Base-by-base conservation (phyloP, 306 rosid genomes). In the Benincasa hispida region DNA sequence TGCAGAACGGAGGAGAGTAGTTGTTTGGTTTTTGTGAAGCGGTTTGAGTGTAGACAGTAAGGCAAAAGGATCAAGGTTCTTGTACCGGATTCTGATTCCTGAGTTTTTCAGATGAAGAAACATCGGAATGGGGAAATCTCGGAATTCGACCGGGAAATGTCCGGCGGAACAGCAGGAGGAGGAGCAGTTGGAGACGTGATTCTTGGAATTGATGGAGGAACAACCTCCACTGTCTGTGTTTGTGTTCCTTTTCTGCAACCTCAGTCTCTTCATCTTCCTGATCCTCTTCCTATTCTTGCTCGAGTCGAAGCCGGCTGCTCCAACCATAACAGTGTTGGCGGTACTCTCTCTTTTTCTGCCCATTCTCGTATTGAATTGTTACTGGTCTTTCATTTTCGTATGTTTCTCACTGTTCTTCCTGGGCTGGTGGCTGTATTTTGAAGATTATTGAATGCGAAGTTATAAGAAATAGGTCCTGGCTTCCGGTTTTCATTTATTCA, bases 251-350 rank as follows among this genome's bases (percentile, higher is more conserved):
- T 82, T 10, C 82, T 84, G n/a, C 85, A 89, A 41, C 83, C 78
- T 45, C 60, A 42, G 5, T 60, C 73, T 8, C 74, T 77, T 17
- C 48, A 34, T 14, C 84, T 78, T 22, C 87, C 88, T 6, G 86
- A 91, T 35, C 86, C 90, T 54, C 90, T 86, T 34, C 96, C 96
- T 10, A 42, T 89, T 7, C 92, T 93, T 59, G 87, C 93, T 0
- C 89, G 93, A 13, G 89, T 95, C 78, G 90, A 88, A 76, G 92
- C 97, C 57, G 98, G 98, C 55, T 93, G 93, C 86, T 89, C 98
- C 82, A 93, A 93, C 82, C 98, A 91, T 80, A 93, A 93, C 80
- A 91, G 98, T 76, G 90, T 89, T 72, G 98, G 98, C 81, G 98
- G 98, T 93, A 78, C 11, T 58, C 21, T 69, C 21, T 45, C 15